Base-by-base conservation (phyloP, 345 rosid species). In the Corchorus capsularis region DNA sequence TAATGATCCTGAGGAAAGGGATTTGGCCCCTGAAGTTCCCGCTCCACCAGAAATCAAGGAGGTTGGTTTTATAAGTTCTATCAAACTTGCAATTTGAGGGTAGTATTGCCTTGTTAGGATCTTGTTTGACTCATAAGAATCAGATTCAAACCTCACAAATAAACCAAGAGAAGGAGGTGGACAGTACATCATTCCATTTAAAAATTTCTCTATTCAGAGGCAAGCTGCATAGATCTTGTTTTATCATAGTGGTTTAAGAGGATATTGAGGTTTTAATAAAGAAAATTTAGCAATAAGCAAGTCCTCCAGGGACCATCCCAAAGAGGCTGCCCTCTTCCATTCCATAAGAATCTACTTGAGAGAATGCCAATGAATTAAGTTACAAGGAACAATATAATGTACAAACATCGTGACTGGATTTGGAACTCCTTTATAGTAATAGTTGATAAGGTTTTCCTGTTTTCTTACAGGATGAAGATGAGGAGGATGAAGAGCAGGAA, bases 21-120 rank as follows among this genome's bases (percentile, higher is more conserved):
- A 92, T 84, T 82, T 96, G 81, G 98, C 91, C 16, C 96, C 94
- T 79, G 98, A 95, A 76, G 88, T 90, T 79, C 97, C 97, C 75
- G 94, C 98, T 72, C 99, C 99, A 75, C 99, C 98, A 3, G 97
- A 92, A 85, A 96, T 96, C 75, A 96, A 90, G 82, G 91, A 88
- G 96, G 99, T 96, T 5, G 75, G 83, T 64, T 50, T 41, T 20
- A 32, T 49, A 34, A 10, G 13, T 66, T 5, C 60, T 64, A 16
- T 70, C 55, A 55, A 61, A 73, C 49, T 49, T 62, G 43, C 47
- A 76, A 73, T 54, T 62, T 41, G 62, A 17, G 66, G 53, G 34
- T 52, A 34, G 22, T 46, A 34, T 69, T 69, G 60, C 60, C 45
- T 47, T 69, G 45, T 34, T 34, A 50, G 27, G 22, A 1, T 52